phyloP scores from a whole-genome alignment of 2,329 filamentous ascomycete species.

The Fusarium sp. region DNA sequence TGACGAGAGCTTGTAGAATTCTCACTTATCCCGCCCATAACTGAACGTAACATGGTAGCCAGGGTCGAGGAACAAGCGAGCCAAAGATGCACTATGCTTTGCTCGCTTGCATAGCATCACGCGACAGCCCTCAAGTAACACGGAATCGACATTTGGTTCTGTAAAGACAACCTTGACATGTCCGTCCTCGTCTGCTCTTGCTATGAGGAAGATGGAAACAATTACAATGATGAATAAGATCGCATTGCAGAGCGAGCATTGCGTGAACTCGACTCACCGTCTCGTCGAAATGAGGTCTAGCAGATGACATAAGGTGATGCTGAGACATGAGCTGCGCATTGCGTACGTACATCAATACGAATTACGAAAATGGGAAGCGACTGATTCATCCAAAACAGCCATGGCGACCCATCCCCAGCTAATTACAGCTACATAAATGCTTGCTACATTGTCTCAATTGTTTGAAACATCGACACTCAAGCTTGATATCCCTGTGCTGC shows the following conservation, averaged over 20 bases:
- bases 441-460: not conserved
- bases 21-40: not conserved
- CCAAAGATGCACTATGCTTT: not conserved
- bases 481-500: not conserved
- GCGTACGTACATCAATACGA: not conserved
- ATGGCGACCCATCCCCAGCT: not conserved
- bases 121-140: not conserved
- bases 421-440: slow-evolving; percentile 17
- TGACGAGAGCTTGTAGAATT: too few relatives aligned
- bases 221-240: too few relatives aligned
- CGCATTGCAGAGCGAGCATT: too few relatives aligned
- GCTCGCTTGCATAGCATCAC: not conserved
- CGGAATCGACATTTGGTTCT: too few relatives aligned
- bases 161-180: too few relatives aligned
- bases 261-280: too few relatives aligned
- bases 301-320: too few relatives aligned
- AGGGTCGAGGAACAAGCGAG: not conserved
- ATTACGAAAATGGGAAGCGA: slow-evolving; percentile 14
- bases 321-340: not conserved
- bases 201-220: too few relatives aligned
- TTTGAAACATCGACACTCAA: slow-evolving; percentile 1
- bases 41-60: not conserved
- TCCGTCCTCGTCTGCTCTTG: too few relatives aligned
- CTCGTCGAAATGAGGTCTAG: too few relatives aligned
- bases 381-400: not conserved